Conservation (phyloP, 1,139 yeast species). For the Pneumocystis carinii region DNA sequence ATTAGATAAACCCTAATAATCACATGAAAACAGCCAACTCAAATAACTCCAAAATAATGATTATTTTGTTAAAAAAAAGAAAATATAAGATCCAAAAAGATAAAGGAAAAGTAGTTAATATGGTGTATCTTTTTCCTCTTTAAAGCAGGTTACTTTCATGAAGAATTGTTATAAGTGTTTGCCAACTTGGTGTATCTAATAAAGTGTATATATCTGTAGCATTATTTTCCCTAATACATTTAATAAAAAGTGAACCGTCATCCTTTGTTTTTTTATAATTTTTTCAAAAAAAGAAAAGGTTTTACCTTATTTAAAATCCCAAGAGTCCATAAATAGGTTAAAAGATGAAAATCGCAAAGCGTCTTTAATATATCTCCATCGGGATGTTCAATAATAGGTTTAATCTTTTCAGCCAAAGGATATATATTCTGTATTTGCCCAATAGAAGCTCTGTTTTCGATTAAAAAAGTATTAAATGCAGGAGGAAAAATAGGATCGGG, state of each 20-base stretch:
- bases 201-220: constrained; percentile 38
- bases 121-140: not conserved
- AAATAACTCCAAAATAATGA: not conserved
- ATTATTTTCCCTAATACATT: constrained; percentile 26
- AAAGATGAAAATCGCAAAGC: constrained; percentile 56
- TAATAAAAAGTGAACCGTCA: constrained; percentile 7
- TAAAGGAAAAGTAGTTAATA: too few relatives aligned
- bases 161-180: constrained; percentile 48
- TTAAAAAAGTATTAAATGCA: constrained; percentile 13
- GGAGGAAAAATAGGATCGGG: constrained; percentile 8
- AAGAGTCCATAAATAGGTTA: constrained; percentile 34
- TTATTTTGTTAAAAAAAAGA: not conserved
- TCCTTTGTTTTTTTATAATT: not conserved
- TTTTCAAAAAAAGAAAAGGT: not conserved
- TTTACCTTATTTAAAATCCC: constrained; percentile 5
- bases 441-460: constrained; percentile 29
- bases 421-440: constrained; percentile 52
- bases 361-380: constrained; percentile 26
- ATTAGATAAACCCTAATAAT: too few relatives aligned
- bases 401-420: constrained; percentile 36
- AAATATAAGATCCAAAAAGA: not conserved
- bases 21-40: too few relatives aligned
- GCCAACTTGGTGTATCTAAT: constrained; percentile 60
- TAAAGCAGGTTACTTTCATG: constrained; percentile 5
- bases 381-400: constrained; percentile 26